These are phyloP conservation scores for Ocimum tenuiflorum DNA, from an alignment of 257 asterid species.

Conservation along the genomic window DNA sequence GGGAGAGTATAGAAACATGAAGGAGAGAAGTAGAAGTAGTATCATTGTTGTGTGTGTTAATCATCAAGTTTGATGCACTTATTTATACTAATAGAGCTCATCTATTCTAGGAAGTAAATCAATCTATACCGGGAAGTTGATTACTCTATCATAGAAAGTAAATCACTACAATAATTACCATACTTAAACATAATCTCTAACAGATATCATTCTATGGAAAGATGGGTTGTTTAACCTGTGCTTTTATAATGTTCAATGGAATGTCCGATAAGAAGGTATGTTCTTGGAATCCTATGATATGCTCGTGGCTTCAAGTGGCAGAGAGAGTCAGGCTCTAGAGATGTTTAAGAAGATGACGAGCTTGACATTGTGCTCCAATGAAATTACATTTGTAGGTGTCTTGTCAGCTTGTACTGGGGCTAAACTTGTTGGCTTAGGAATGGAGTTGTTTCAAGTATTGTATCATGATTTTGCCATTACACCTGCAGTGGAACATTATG, in stretches of 20 bases:
- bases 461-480: constrained; percentile 28
- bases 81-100: too few relatives aligned
- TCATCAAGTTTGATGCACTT: too few relatives aligned
- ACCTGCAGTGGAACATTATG: constrained; percentile 81
- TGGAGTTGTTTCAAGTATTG: constrained; percentile 55
- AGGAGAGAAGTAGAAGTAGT: too few relatives aligned
- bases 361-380: constrained; percentile 37
- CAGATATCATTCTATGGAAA: constrained; percentile 72
- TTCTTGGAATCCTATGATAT: constrained; percentile 87
- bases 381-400: constrained; percentile 62
- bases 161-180: too few relatives aligned
- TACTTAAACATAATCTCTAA: too few relatives aligned
- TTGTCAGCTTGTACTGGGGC: constrained; percentile 72
- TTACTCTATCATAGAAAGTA: too few relatives aligned
- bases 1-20: too few relatives aligned
- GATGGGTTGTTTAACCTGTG: constrained; percentile 50
- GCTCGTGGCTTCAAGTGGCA: constrained; percentile 60
- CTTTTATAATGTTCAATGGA: constrained; percentile 35
- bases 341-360: constrained; percentile 52
- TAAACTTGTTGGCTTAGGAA: constrained; percentile 44
- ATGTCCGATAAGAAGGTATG: constrained; percentile 55
- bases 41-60: too few relatives aligned
- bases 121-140: too few relatives aligned
- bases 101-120: too few relatives aligned
- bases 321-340: constrained; percentile 56